Percentiles rank a stretch among this genome's conserved stretches.
phyloP scores from a whole-genome alignment of 2,329 filamentous ascomycete species.

The Phyllosticta citriasiana region DNA sequence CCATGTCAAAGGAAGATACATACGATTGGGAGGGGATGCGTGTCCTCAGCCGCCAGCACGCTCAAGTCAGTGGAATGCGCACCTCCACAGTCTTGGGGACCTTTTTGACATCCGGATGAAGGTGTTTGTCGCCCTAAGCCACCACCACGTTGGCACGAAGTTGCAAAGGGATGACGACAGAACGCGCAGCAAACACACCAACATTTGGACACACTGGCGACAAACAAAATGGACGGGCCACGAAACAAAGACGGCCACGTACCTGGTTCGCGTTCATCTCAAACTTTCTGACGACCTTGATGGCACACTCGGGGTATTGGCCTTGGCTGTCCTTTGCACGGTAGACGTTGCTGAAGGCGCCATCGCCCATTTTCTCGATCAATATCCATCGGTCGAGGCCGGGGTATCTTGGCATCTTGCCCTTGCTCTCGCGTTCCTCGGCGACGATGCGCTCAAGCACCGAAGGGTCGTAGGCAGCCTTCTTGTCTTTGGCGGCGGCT shows the following conservation, averaged over 20 bases:
- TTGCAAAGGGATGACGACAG: constrained; percentile 18
- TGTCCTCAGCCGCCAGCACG: constrained; percentile 14
- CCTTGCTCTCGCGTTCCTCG: constrained; percentile 78
- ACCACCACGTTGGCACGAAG: constrained; percentile 41
- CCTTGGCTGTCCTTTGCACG: constrained; percentile 68
- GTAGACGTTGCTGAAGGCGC: constrained; percentile 98
- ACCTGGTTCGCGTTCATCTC: constrained; percentile 99
- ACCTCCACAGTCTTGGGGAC: constrained; percentile 91
- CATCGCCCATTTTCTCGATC: constrained; percentile 96
- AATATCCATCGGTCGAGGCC: constrained; percentile 79
- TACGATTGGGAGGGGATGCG: constrained; percentile 12
- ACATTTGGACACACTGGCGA: constrained; percentile 9
- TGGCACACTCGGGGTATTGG: constrained; percentile 71
- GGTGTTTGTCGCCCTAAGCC: constrained; percentile 73
- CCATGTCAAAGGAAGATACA: constrained; percentile 14
- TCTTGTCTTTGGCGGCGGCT: constrained; percentile 35
- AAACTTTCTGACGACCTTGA: constrained; percentile 97
- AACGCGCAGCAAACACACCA: constrained; percentile 14
- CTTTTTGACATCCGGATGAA: constrained; percentile 93
- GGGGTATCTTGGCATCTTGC: constrained; percentile 77
- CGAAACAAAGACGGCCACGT: constrained; percentile 42
- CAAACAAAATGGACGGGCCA: not conserved
- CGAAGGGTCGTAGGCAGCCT: constrained; percentile 42
- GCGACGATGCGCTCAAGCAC: constrained; percentile 79
- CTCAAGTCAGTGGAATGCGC: constrained; percentile 37